Evolutionary conservation across 495 filamentous ascomycete genomes (phyloP).

Genomic region (Tuber indicum): DNA sequence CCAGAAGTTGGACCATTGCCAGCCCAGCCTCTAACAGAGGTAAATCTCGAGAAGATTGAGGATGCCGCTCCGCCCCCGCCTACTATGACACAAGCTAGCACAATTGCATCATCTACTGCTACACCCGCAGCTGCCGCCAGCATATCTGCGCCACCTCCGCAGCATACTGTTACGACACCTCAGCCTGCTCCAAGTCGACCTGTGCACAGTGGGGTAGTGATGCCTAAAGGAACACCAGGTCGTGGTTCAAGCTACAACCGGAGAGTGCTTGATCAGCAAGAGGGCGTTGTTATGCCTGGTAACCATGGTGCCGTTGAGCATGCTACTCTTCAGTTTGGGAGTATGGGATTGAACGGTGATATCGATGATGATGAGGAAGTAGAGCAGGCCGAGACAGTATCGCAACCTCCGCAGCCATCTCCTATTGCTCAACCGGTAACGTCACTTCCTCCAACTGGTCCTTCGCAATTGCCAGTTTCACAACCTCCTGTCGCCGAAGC

Average conservation of each 20-base stretch:
- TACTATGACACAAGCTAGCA: conserved; percentile 84
- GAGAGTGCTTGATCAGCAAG: conserved; percentile 84
- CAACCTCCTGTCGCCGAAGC: conserved; percentile 56
- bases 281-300: conserved; percentile 97
- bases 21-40: conserved; percentile 60
- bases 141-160: conserved; percentile 51
- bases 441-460: conserved; percentile 71
- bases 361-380: conserved; percentile 94
- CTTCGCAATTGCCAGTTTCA: conserved; percentile 46
- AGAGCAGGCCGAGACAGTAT: conserved; percentile 87
- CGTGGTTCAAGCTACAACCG: conserved; percentile 62
- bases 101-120: conserved; percentile 75
- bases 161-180: conserved; percentile 54
- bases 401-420: conserved; percentile 90
- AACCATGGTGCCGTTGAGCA: conserved; percentile 84
- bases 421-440: conserved; percentile 83
- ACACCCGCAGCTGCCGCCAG: conserved; percentile 51
- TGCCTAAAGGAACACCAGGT: conserved; percentile 43
- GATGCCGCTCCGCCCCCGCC: conserved; percentile 68
- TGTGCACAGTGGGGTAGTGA: conserved; percentile 58
- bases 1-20: conserved; percentile 34
- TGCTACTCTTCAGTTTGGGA: conserved; percentile 93
- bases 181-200: conserved; percentile 44
- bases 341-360: conserved; percentile 86
- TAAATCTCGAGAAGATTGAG: conserved; percentile 81